These are phyloP conservation scores for Ustilago sp. DNA, from an alignment of 1,284 basidiomycete genomes.

Conservation along the genomic window DNA sequence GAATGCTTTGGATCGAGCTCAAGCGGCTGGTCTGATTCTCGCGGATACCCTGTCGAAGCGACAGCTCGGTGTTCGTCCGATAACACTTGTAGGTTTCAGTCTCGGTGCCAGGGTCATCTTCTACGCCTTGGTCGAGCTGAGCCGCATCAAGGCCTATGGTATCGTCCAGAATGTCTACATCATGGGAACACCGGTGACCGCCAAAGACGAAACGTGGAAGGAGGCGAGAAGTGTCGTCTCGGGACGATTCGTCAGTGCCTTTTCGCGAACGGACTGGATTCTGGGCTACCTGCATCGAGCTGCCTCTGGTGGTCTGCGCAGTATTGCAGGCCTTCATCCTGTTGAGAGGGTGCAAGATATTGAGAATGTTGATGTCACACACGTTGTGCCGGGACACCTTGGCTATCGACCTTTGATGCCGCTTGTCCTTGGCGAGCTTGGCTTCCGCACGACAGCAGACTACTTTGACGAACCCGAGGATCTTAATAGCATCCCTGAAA, in stretches of 20 bases:
- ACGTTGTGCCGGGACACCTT: constrained; percentile 66
- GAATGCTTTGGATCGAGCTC: constrained; percentile 65
- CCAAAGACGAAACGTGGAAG: constrained; percentile 63
- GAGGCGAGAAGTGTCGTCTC: constrained; percentile 63
- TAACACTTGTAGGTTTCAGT: constrained; percentile 68
- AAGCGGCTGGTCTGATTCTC: constrained; percentile 66
- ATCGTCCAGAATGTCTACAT: constrained; percentile 69
- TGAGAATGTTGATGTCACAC: constrained; percentile 68
- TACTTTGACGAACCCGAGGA: constrained; percentile 70
- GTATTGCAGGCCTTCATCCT: constrained; percentile 67
- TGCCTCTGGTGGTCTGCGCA: constrained; percentile 66
- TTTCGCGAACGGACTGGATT: constrained; percentile 68
- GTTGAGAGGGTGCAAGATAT: constrained; percentile 65
- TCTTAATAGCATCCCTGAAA: constrained; percentile 62
- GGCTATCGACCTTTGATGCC: constrained; percentile 67
- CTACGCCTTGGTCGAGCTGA: constrained; percentile 65
- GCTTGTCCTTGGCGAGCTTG: constrained; percentile 66
- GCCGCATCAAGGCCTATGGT: constrained; percentile 64
- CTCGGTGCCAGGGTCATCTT: constrained; percentile 68
- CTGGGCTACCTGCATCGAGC: constrained; percentile 68
- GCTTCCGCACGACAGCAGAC: constrained; percentile 67
- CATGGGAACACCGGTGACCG: constrained; percentile 67
- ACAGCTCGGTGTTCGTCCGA: constrained; percentile 68
- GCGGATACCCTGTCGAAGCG: constrained; percentile 65
- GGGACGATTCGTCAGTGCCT: constrained; percentile 68